Percentiles rank a stretch among this genome's conserved stretches.
Conservation (phyloP, 164 flowering plant species). For the Warburgia ugandensis region DNA sequence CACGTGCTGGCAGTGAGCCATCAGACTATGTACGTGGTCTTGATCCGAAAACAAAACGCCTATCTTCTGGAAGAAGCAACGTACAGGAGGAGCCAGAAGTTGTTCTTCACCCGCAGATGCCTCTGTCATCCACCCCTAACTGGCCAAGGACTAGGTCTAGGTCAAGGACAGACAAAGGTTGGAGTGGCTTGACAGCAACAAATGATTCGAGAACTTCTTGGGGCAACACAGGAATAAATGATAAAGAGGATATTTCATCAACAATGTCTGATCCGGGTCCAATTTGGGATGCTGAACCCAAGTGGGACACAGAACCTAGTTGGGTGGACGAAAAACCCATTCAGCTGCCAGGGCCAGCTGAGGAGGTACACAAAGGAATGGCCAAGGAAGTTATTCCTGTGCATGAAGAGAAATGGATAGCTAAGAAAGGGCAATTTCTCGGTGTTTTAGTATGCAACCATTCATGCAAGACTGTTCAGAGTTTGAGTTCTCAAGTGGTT, state of each 20-base stretch:
- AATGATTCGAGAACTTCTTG: conserved; percentile 71
- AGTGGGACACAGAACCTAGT: conserved; percentile 74
- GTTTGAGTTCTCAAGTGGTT: conserved; percentile 86
- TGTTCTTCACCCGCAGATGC: conserved; percentile 73
- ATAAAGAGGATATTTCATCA: conserved; percentile 94
- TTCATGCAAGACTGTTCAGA: conserved; percentile 92
- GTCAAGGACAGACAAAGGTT: conserved; percentile 76
- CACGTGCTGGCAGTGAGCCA: conserved; percentile 81
- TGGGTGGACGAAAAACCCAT: conserved; percentile 43
- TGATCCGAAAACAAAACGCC: conserved; percentile 79
- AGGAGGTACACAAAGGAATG: conserved; percentile 35
- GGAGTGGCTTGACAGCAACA: conserved; percentile 58
- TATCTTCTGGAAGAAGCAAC: conserved; percentile 79
- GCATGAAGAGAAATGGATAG: conserved; percentile 67
- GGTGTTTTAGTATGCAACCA: conserved; percentile 94
- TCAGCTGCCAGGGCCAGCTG: conserved; percentile 70
- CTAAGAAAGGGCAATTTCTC: conserved; percentile 69
- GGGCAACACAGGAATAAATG: conserved; percentile 69
- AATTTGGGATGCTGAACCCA: conserved; percentile 97
- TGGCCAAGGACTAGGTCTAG: conserved; percentile 95
- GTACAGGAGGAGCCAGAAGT: conserved; percentile 57
- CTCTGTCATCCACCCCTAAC: conserved; percentile 70
- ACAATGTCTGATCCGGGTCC: conserved; percentile 99
- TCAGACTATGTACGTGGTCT: conserved; percentile 92
- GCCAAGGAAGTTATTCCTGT: conserved; percentile 35